Conservation (phyloP, 345 rosid genomes). For the Hibiscus tridactylites region DNA sequence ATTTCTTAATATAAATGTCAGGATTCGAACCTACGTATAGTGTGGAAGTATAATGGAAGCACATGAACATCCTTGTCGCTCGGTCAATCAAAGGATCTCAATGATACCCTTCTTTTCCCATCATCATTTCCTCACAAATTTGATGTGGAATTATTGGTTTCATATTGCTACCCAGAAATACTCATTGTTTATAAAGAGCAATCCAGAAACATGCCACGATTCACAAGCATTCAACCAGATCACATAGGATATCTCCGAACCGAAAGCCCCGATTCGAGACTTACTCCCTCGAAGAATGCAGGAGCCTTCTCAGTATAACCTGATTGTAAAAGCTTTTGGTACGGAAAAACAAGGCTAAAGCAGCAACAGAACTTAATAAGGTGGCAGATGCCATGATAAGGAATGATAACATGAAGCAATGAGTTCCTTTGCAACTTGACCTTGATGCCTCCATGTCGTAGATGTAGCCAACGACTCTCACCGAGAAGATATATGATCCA, state of each 20-base stretch:
- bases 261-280: background rate
- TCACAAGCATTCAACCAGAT: background rate
- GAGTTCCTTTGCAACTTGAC: slow-evolving; percentile 27
- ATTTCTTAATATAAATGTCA: too few species aligned
- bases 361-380: slow-evolving; percentile 33
- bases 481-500: slow-evolving; percentile 49
- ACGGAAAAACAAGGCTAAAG: slow-evolving; percentile 29
- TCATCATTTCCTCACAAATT: too few species aligned
- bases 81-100: too few species aligned
- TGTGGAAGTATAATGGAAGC: too few species aligned
- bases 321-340: slow-evolving; percentile 28
- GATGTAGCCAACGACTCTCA: slow-evolving; percentile 36
- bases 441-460: slow-evolving; percentile 38
- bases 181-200: too few species aligned
- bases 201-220: background rate
- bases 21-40: too few species aligned
- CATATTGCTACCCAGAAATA: too few species aligned
- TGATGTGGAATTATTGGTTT: too few species aligned
- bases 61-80: too few species aligned
- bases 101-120: too few species aligned
- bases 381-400: slow-evolving; percentile 37
- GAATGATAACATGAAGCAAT: slow-evolving; percentile 43
- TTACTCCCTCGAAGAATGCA: slow-evolving; percentile 9
- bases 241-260: too few species aligned
- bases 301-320: slow-evolving; percentile 25